Conservation (phyloP, 2,329 filamentous ascomycete species). For the Diaporthe helianthi region DNA sequence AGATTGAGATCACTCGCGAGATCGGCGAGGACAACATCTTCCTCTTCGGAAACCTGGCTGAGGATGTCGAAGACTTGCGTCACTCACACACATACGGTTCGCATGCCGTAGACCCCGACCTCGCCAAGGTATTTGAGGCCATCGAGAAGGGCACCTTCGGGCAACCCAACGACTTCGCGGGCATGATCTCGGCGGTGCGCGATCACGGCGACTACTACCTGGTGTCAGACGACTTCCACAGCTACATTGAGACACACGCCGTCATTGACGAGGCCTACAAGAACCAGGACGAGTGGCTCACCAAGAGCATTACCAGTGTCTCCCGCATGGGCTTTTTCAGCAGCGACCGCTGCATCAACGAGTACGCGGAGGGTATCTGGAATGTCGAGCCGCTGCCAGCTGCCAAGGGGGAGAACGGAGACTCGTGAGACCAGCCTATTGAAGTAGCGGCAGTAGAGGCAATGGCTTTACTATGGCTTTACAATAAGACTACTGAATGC, state of each 20-base stretch:
- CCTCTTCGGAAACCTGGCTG: slow-evolving; percentile 93
- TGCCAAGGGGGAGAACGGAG: slow-evolving; percentile 41
- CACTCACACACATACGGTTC: slow-evolving; percentile 86
- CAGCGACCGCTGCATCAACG: slow-evolving; percentile 92
- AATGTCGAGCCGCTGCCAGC: slow-evolving; percentile 82
- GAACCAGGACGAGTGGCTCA: slow-evolving; percentile 91
- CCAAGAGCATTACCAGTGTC: slow-evolving; percentile 87
- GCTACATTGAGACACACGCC: slow-evolving; percentile 88
- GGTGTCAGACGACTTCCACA: slow-evolving; percentile 96
- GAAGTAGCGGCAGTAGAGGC: neutral
- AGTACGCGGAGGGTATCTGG: slow-evolving; percentile 95
- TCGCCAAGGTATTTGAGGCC: slow-evolving; percentile 81
- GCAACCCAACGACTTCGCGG: slow-evolving; percentile 77
- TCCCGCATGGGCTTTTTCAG: slow-evolving; percentile 97
- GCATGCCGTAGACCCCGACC: slow-evolving; percentile 77
- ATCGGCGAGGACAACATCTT: slow-evolving; percentile 98
- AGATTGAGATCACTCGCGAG: slow-evolving; percentile 97
- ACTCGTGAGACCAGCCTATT: slow-evolving; percentile 25
- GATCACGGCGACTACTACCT: slow-evolving; percentile 98
- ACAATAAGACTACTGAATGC: neutral
- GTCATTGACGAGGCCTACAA: slow-evolving; percentile 92
- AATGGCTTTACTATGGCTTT: neutral
- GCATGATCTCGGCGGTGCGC: slow-evolving; percentile 82
- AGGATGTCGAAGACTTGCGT: slow-evolving; percentile 95
- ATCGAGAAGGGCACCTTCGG: slow-evolving; percentile 87